Conservation (phyloP, 768 basidiomycete genomes). For the Boletus tomentosulus region DNA sequence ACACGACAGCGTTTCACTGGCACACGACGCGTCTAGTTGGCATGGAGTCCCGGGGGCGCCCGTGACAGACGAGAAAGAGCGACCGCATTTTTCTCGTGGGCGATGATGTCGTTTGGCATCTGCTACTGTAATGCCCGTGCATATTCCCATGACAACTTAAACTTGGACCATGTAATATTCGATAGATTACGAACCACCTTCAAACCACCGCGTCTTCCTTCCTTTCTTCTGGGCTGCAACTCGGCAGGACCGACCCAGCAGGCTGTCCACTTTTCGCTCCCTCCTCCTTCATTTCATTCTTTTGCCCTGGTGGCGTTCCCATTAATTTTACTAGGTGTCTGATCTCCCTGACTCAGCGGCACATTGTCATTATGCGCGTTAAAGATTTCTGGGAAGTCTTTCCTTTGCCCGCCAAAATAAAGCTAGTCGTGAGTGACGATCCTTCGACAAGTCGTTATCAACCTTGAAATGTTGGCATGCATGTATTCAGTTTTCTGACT, state of each 20-base stretch:
- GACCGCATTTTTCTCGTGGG: neutral
- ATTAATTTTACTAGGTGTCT: slow-evolving; percentile 14
- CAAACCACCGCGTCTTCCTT: slow-evolving; percentile 9
- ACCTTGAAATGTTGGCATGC: neutral
- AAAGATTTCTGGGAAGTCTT: slow-evolving; percentile 37
- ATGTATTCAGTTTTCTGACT: neutral
- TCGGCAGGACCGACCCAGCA: slow-evolving; percentile 36
- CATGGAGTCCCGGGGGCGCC: neutral
- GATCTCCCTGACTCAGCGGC: neutral
- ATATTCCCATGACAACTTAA: neutral
- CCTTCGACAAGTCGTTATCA: neutral
- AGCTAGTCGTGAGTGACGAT: slow-evolving; percentile 43
- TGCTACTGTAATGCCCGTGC: neutral
- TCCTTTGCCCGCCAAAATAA: slow-evolving; percentile 38
- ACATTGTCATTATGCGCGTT: slow-evolving; percentile 34
- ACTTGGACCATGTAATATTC: neutral
- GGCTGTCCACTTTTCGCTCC: slow-evolving; percentile 7
- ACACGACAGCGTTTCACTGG: too few species aligned
- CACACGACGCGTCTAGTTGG: neutral
- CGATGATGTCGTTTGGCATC: neutral
- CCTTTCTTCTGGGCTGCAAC: slow-evolving; percentile 15
- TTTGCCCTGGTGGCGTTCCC: slow-evolving; percentile 45
- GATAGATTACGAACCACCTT: neutral
- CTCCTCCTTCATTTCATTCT: slow-evolving; percentile 4
- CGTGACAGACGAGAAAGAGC: neutral